These are phyloP conservation scores for Myochromella boudieri DNA, from an alignment of 768 basidiomycete genomes.

Conservation along the genomic window DNA sequence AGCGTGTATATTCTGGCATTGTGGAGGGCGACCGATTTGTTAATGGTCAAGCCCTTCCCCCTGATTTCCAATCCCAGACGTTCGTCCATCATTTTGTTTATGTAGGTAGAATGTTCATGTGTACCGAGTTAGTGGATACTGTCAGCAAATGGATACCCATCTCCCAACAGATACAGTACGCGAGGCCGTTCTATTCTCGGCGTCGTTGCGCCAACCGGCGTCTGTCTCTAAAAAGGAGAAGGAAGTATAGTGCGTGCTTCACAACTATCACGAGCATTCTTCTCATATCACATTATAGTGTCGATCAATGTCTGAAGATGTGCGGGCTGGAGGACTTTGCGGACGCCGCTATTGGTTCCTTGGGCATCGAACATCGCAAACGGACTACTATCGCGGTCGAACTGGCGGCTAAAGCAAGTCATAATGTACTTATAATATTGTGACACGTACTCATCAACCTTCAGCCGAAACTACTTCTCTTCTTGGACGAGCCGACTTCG, in stretches of 20 bases:
- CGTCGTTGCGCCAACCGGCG: slow-evolving; percentile 72
- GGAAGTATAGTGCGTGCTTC: slow-evolving; percentile 64
- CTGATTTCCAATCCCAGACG: slow-evolving; percentile 66
- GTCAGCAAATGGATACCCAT: slow-evolving; percentile 86
- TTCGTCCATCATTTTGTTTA: slow-evolving; percentile 12
- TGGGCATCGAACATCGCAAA: slow-evolving; percentile 73
- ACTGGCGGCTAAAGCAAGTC: slow-evolving; percentile 67
- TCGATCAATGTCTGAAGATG: slow-evolving; percentile 50
- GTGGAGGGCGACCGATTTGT: slow-evolving; percentile 53
- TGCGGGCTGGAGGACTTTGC: slow-evolving; percentile 64
- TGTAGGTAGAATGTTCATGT: neutral
- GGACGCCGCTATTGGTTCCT: slow-evolving; percentile 65
- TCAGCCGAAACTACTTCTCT: slow-evolving; percentile 80
- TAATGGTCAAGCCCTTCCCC: slow-evolving; percentile 51
- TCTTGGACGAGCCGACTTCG: slow-evolving; percentile 88
- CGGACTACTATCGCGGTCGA: slow-evolving; percentile 86
- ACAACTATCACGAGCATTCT: neutral
- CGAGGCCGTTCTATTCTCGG: slow-evolving; percentile 80
- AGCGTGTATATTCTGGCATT: slow-evolving; percentile 46
- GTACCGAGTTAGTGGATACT: slow-evolving; percentile 60
- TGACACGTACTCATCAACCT: too few species aligned
- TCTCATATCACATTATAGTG: slow-evolving; percentile 23
- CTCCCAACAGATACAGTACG: slow-evolving; percentile 73
- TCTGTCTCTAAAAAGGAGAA: slow-evolving; percentile 68
- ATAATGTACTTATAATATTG: neutral